A percentile compares a stretch with the other conserved stretches of the same genome.
These are phyloP conservation scores for Moniliophthora roreri DNA, from an alignment of 1,284 basidiomycete genomes.

Conservation along the genomic window DNA sequence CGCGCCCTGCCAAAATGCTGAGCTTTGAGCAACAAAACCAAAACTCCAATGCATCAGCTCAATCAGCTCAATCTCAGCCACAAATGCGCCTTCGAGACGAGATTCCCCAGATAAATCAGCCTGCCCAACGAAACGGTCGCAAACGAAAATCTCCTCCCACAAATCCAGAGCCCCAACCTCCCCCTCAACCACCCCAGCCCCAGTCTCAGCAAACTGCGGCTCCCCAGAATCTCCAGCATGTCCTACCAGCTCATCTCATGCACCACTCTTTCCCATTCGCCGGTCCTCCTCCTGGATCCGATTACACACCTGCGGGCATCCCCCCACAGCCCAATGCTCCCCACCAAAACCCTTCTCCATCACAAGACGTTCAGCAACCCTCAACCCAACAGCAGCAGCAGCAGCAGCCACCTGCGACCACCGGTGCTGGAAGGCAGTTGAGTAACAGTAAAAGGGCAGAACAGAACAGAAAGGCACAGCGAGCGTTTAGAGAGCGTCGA, in stretches of 20 bases:
- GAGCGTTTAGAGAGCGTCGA: constrained; percentile 80
- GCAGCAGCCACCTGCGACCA: constrained; percentile 12
- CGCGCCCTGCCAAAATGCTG: constrained; percentile 1
- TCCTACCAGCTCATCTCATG: constrained; percentile 47
- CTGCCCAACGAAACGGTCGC: constrained; percentile 38
- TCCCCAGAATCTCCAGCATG: constrained; percentile 40
- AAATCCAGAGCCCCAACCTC: constrained; percentile 23
- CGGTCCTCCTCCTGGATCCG: constrained; percentile 40
- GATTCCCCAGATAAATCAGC: constrained; percentile 37
- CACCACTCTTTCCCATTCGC: constrained; percentile 31
- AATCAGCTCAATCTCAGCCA: neutral
- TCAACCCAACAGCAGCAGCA: constrained; percentile 33
- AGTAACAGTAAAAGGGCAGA: constrained; percentile 82
- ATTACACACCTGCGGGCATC: constrained; percentile 52
- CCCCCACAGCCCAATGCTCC: constrained; percentile 28
- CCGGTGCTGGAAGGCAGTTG: constrained; percentile 47
- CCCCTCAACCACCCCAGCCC: constrained; percentile 30
- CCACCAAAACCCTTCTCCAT: constrained; percentile 26
- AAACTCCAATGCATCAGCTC: neutral
- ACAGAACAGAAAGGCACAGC: constrained; percentile 83
- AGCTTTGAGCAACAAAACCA: constrained; percentile 7
- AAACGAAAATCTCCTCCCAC: constrained; percentile 55
- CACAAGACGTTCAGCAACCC: constrained; percentile 17
- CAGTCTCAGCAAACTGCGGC: constrained; percentile 22
- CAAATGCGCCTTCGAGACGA: constrained; percentile 64